phyloP scores from a whole-genome alignment of 2,329 filamentous ascomycete species.

The Epichloe brachyelytri region DNA sequence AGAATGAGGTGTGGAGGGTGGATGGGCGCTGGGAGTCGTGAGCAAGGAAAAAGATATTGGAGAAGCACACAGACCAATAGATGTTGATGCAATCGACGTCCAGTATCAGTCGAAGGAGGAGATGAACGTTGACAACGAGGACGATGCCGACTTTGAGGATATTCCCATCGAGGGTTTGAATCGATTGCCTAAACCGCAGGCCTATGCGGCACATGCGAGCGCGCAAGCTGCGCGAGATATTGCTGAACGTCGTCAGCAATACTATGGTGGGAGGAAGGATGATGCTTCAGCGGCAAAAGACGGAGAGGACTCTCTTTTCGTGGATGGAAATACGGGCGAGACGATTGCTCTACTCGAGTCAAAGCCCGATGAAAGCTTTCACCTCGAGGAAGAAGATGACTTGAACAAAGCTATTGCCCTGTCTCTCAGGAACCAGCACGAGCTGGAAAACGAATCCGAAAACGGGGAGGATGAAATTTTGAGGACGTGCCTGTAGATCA shows the following conservation, averaged over 20 bases:
- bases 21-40: constrained; percentile 91
- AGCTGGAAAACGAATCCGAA: constrained; percentile 21
- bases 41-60: constrained; percentile 71
- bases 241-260: constrained; percentile 14
- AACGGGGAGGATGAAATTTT: constrained; percentile 30
- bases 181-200: constrained; percentile 50
- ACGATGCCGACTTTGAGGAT: constrained; percentile 76
- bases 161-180: constrained; percentile 86
- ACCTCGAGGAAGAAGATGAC: constrained; percentile 41
- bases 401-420: constrained; percentile 72
- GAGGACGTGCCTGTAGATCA: constrained; percentile 33
- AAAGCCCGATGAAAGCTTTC: constrained; percentile 25
- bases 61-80: constrained; percentile 76
- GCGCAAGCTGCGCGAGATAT: constrained; percentile 15
- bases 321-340: constrained; percentile 19
- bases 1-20: constrained; percentile 88
- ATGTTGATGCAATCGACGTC: constrained; percentile 60
- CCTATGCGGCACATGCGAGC: constrained; percentile 10
- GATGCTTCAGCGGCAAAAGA: constrained; percentile 22
- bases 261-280: constrained; percentile 12
- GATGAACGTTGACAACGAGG: constrained; percentile 55
- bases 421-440: constrained; percentile 58
- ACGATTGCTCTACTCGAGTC: constrained; percentile 9
- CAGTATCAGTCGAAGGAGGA: constrained; percentile 45
- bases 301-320: constrained; percentile 38